Evolutionary conservation across 331 rosid genomes (phyloP).

Genomic region (Rhamnella rubrinervis): DNA sequence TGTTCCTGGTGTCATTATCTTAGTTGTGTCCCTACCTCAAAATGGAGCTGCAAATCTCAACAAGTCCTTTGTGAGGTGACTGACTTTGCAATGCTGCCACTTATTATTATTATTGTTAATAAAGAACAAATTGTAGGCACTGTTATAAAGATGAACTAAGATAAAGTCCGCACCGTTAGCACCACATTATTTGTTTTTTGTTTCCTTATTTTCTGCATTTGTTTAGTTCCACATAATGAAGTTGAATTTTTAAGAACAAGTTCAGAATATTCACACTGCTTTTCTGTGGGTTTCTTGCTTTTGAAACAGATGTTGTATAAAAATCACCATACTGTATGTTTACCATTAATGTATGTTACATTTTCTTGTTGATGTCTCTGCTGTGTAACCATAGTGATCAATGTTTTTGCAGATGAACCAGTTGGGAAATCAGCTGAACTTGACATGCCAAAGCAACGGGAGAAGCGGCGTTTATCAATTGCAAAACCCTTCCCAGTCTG

Average conservation of each 20-base stretch:
- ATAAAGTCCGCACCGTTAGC: too few species aligned
- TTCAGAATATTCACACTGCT: too few species aligned
- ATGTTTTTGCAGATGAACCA: constrained; percentile 47
- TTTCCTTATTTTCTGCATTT: too few species aligned
- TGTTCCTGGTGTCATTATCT: constrained; percentile 94
- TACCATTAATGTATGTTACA: too few species aligned
- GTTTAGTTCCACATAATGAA: too few species aligned
- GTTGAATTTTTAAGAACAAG: too few species aligned
- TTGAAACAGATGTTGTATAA: too few species aligned
- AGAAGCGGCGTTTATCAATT: constrained; percentile 40
- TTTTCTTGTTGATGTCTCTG: too few species aligned
- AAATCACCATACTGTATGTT: too few species aligned
- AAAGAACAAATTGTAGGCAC: background rate
- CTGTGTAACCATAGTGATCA: background rate
- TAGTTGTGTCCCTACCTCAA: constrained; percentile 77
- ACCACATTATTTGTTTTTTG: too few species aligned
- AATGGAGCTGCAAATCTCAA: constrained; percentile 68
- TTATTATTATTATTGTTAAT: background rate
- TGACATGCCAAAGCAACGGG: constrained; percentile 66
- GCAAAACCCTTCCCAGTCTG: constrained; percentile 25
- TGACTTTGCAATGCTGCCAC: constrained; percentile 7
- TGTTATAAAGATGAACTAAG: too few species aligned
- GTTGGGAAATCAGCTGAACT: constrained; percentile 53
- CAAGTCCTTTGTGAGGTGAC: constrained; percentile 58
- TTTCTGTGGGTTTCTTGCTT: too few species aligned